Evolutionary conservation across 2,329 filamentous ascomycete species (phyloP), one percentile per base, ranked within the genome.

Genomic region (Aspergillus niger): DNA sequence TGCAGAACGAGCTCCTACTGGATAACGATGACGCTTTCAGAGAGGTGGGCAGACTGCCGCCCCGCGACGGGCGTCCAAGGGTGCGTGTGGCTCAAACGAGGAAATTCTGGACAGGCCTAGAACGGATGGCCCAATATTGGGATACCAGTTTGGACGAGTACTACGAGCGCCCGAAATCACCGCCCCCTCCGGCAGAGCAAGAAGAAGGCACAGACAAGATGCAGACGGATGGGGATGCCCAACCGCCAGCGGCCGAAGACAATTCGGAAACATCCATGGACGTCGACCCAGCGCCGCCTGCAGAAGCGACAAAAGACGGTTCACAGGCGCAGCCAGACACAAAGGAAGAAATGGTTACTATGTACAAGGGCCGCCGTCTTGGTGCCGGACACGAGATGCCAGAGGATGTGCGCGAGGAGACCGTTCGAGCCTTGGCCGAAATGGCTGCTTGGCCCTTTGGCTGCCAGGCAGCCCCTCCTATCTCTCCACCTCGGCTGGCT

Each of bases 91-190:
- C 82, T 0, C 82, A 86, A 64, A 81, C 84, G 60, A 79, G 86
- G 55, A 86, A 84, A 58, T 88, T 89, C 71, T 89, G 83, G 81
- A 79, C 81, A 55, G 82, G 80, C 2, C 75, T 89, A 55, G 83
- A 87, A 64, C 81, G 80, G 38, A 80, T 88, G 80, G 78, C 83
- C 15, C 83, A 85, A 63, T 88, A 86, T 68, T 89, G 86, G 86
- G 86, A 89, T 68, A 79, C 77, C 41, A 85, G 81, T 60, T 69
- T 83, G 51, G 86, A 89, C 65, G 73, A 86, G 30, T 86, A 86
- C 69, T 80, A 80, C 59, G 77, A 80, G 56, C 72, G 74, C 15
- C 70, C 75, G 26, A 67, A 66, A 20, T 68, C 66, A 0, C 69
- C 71, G 10, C 63, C 68, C 50, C 62, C 57, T n/a, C 64, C 66